These are phyloP conservation scores for Coniophora puteana DNA, from an alignment of 1,284 basidiomycete genomes.

Conservation along the genomic window DNA sequence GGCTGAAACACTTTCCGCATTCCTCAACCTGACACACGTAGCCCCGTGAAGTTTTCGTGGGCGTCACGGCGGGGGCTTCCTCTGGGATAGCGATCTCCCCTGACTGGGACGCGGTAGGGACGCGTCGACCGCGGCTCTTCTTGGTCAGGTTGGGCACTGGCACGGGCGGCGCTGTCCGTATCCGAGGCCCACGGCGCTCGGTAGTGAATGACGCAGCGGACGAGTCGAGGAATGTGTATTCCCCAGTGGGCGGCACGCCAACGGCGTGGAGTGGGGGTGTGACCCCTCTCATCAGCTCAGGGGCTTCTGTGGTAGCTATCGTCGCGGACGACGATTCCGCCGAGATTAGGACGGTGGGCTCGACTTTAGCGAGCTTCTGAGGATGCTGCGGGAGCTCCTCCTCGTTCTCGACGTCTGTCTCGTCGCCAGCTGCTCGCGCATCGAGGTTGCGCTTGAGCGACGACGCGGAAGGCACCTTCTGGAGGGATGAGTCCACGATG, in stretches of 20 bases:
- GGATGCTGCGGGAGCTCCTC: constrained; percentile 16
- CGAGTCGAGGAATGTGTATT: constrained; percentile 31
- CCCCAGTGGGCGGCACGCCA: constrained; percentile 25
- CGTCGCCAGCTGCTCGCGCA: constrained; percentile 30
- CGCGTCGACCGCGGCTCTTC: constrained; percentile 66
- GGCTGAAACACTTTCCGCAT: constrained; percentile 70
- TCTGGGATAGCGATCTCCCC: too few relatives aligned
- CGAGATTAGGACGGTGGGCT: constrained; percentile 20
- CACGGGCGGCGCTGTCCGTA: constrained; percentile 43
- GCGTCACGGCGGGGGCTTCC: constrained; percentile 16
- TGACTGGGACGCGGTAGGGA: constrained; percentile 56
- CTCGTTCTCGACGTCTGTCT: constrained; percentile 27
- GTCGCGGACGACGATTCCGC: constrained; percentile 25
- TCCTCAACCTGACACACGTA: constrained; percentile 65
- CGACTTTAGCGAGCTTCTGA: constrained; percentile 25
- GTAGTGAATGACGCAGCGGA: constrained; percentile 32
- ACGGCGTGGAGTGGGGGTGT: constrained; percentile 9
- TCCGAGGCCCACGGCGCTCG: constrained; percentile 30
- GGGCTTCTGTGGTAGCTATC: constrained; percentile 19
- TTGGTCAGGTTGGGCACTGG: constrained; percentile 71
- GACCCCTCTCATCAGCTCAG: constrained; percentile 11
- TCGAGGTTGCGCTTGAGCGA: constrained; percentile 30
- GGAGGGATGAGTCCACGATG: constrained; percentile 24
- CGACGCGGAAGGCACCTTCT: constrained; percentile 6
- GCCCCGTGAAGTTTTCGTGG: constrained; percentile 41